phyloP scores from a whole-genome alignment of 1,284 basidiomycete genomes.

The Cutaneotrichosporon spelunceum region DNA sequence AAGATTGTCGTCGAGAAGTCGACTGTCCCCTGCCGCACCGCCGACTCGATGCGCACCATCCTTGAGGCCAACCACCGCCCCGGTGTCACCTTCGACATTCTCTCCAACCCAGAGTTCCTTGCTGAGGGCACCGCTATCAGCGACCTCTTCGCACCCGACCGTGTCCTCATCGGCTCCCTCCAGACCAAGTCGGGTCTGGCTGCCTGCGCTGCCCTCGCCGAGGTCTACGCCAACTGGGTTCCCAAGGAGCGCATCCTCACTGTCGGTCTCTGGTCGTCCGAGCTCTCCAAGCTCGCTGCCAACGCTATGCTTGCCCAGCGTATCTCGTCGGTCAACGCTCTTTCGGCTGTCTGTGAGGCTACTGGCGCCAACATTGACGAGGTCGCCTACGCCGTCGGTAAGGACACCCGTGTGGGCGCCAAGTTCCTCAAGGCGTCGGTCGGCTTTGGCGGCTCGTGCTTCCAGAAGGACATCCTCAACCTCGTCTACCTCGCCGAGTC shows the following conservation, averaged over 20 bases:
- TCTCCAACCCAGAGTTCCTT: conserved; percentile 97
- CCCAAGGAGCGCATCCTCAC: conserved; percentile 78
- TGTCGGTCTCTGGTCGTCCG: conserved; percentile 97
- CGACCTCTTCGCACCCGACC: conserved; percentile 85
- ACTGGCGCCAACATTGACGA: conserved; percentile 99
- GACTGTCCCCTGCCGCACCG: conserved; percentile 96
- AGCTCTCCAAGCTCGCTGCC: conserved; percentile 96
- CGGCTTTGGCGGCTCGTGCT: conserved; percentile 96
- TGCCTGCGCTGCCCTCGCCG: conserved; percentile 71
- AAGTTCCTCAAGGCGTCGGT: conserved; percentile 82
- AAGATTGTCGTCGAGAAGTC: conserved; percentile 99
- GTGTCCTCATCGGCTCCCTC: conserved; percentile 94
- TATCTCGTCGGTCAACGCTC: conserved; percentile 96
- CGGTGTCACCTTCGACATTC: conserved; percentile 89
- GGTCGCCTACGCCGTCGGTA: conserved; percentile 90
- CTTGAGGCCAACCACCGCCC: conserved; percentile 95
- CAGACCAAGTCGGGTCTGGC: conserved; percentile 77
- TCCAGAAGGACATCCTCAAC: conserved; percentile 99
- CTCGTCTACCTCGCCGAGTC: conserved; percentile 95
- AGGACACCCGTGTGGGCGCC: conserved; percentile 86
- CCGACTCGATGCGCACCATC: conserved; percentile 95
- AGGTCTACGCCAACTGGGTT: conserved; percentile 95
- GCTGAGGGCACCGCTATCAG: conserved; percentile 94
- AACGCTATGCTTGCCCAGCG: conserved; percentile 98
- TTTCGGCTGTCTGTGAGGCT: conserved; percentile 99